Evolutionary conservation across 306 rosid species (phyloP).

Genomic region (Cucurbita argyrosperma): DNA sequence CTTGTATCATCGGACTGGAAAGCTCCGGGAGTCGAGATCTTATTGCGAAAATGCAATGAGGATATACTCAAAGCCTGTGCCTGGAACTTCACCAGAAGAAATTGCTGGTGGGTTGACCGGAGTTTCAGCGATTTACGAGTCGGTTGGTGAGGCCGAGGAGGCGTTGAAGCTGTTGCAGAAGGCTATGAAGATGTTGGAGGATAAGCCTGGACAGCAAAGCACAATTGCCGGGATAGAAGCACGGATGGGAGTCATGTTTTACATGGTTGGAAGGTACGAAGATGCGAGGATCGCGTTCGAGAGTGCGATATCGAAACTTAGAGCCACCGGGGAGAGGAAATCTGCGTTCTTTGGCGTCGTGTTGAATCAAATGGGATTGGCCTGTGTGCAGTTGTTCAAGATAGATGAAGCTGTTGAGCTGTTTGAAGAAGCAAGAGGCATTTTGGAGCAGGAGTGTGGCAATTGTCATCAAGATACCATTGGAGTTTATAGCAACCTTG

Average conservation of each 20-base stretch:
- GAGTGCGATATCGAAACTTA: slow-evolving; percentile 69
- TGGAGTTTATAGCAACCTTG: slow-evolving; percentile 94
- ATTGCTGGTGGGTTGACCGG: slow-evolving; percentile 84
- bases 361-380: slow-evolving; percentile 96
- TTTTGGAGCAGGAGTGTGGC: slow-evolving; percentile 89
- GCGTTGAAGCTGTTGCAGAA: slow-evolving; percentile 71
- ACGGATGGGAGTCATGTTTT: slow-evolving; percentile 93
- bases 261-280: slow-evolving; percentile 73
- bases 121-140: slow-evolving; percentile 85
- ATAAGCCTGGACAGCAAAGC: slow-evolving; percentile 97
- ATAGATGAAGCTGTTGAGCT: slow-evolving; percentile 93
- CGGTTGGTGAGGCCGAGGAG: slow-evolving; percentile 91
- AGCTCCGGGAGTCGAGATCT: slow-evolving; percentile 87
- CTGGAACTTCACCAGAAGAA: slow-evolving; percentile 84
- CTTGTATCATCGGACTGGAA: slow-evolving; percentile 87
- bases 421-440: slow-evolving; percentile 92
- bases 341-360: slow-evolving; percentile 96
- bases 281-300: slow-evolving; percentile 72
- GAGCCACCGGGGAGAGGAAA: slow-evolving; percentile 90
- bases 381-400: slow-evolving; percentile 92
- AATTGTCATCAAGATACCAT: slow-evolving; percentile 96
- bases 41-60: slow-evolving; percentile 89
- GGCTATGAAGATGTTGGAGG: slow-evolving; percentile 87
- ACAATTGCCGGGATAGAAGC: slow-evolving; percentile 94
- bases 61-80: slow-evolving; percentile 86